Evolutionary conservation across 1,284 basidiomycete genomes (phyloP).

Genomic region (Cerioporus squamosus): DNA sequence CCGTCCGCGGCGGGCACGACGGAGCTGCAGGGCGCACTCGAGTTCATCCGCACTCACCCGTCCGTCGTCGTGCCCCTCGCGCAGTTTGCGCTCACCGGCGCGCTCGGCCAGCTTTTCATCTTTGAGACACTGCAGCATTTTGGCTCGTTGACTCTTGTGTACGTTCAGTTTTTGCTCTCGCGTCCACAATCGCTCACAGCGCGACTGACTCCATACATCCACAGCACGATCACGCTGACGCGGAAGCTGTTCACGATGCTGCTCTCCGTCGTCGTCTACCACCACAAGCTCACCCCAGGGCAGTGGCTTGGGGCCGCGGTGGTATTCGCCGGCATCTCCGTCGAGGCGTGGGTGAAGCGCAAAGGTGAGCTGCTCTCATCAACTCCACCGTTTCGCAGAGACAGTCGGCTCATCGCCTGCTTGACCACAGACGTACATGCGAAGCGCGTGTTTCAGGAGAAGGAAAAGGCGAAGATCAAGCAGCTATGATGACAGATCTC

Average conservation of each 20-base stretch:
- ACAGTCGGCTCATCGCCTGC: neutral
- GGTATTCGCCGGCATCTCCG: constrained; percentile 92
- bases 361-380: constrained; percentile 53
- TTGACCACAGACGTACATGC: constrained; percentile 66
- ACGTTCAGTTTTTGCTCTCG: constrained; percentile 37
- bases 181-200: constrained; percentile 4
- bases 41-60: constrained; percentile 84
- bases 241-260: constrained; percentile 99
- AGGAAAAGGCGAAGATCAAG: constrained; percentile 82
- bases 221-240: constrained; percentile 92
- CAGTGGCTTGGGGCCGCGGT: constrained; percentile 91
- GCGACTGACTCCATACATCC: neutral
- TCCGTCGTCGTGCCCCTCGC: constrained; percentile 77
- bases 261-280: constrained; percentile 91
- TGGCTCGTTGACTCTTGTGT: constrained; percentile 93
- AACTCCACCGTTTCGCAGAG: neutral
- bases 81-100: constrained; percentile 90
- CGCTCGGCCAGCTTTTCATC: constrained; percentile 96
- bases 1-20: constrained; percentile 55
- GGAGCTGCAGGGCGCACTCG: constrained; percentile 73
- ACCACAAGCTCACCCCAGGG: constrained; percentile 81
- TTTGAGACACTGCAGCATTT: constrained; percentile 98
- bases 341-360: constrained; percentile 90
- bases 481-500: constrained; percentile 50
- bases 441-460: constrained; percentile 78